Evolutionary conservation across 257 asterid genomes (phyloP).

Genomic region (Solanum rostratum): DNA sequence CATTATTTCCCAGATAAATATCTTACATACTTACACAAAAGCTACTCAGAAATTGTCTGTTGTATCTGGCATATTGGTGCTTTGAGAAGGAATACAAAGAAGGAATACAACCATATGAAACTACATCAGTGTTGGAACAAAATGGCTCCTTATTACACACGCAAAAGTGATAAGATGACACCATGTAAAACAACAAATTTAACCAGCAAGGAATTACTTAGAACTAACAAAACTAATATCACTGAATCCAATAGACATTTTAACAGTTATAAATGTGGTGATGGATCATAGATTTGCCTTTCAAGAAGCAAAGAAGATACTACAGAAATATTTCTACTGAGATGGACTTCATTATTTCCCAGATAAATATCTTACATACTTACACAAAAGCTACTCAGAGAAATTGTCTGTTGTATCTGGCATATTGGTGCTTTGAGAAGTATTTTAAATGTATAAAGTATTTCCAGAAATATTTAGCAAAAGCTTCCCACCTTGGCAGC

Average conservation of each 20-base stretch:
- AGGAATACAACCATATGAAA: not conserved
- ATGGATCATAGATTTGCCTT: not conserved
- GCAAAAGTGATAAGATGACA: not conserved
- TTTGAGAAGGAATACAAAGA: too few species aligned
- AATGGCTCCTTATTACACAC: not conserved
- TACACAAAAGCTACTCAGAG: not conserved
- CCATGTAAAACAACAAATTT: not conserved
- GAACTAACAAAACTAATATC: not conserved
- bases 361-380: not conserved
- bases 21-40: not conserved
- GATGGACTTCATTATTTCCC: not conserved
- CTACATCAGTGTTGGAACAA: not conserved
- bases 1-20: not conserved
- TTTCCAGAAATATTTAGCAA: not conserved
- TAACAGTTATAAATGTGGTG: not conserved
- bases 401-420: not conserved
- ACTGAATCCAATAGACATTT: not conserved
- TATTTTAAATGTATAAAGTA: not conserved
- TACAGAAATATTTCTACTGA: not conserved
- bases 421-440: not conserved
- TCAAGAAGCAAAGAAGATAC: not conserved
- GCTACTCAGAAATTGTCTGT: too few species aligned
- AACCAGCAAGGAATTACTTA: not conserved
- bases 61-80: too few species aligned
- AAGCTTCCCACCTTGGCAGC: not conserved